These are phyloP conservation scores for Posidonia oceanica DNA, from an alignment of 116 monocot species.

Conservation along the genomic window DNA sequence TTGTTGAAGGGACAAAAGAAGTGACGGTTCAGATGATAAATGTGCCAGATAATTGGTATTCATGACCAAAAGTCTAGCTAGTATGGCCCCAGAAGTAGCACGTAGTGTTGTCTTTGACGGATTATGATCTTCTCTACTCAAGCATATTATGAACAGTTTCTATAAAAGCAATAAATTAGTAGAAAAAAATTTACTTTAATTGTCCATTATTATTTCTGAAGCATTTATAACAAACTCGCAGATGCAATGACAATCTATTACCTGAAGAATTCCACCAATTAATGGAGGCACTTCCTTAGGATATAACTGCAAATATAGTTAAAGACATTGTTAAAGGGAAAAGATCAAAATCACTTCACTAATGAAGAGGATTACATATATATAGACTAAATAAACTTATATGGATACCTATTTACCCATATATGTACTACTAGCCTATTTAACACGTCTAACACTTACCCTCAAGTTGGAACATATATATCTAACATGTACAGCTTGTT, in stretches of 20 bases:
- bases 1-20: constrained; percentile 49
- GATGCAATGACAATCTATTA: constrained; percentile 12
- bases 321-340: not conserved
- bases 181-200: not conserved
- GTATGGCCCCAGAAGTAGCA: constrained; percentile 59
- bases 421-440: no score
- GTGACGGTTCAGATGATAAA: constrained; percentile 62
- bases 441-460: no score
- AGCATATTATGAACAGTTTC: constrained; percentile 74
- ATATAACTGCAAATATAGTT: constrained; percentile 56
- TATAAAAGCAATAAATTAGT: constrained; percentile 15
- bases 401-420: no score
- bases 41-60: constrained; percentile 83
- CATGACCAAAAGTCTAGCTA: constrained; percentile 84
- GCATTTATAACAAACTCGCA: constrained; percentile 2
- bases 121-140: constrained; percentile 60
- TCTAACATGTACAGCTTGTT: no score
- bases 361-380: no score
- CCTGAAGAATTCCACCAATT: constrained; percentile 77
- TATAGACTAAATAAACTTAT: no score
- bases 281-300: constrained; percentile 78
- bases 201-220: not conserved
- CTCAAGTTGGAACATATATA: no score
- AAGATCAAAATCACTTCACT: no score
- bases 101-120: constrained; percentile 59